Percentiles rank a stretch among this genome's conserved stretches.
Conservation (phyloP, 2,329 filamentous ascomycete species). For the Pezicula rhizophila region DNA sequence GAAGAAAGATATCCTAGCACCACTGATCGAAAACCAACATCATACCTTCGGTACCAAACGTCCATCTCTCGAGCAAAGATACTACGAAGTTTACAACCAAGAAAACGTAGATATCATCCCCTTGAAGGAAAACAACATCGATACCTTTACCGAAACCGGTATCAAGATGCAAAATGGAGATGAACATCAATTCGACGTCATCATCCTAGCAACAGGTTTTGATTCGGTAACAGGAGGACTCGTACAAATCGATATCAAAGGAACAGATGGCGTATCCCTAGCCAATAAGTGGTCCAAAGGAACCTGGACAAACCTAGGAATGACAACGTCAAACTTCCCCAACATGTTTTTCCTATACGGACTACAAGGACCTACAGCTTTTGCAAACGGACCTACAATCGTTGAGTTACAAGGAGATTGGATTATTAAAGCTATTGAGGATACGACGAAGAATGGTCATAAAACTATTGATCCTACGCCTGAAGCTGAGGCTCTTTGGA, state of each 20-base stretch:
- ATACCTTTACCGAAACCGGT: constrained; percentile 31
- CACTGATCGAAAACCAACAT: constrained; percentile 30
- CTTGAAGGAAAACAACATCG: constrained; percentile 37
- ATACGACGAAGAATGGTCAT: constrained; percentile 24
- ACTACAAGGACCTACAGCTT: constrained; percentile 32
- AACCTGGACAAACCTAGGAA: constrained; percentile 32
- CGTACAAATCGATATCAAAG: constrained; percentile 26
- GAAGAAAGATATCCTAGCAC: constrained; percentile 40
- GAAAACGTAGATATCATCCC: constrained; percentile 40
- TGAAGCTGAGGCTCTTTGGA: constrained; percentile 29
- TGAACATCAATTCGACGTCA: constrained; percentile 24
- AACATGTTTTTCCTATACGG: constrained; percentile 43
- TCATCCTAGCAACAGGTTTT: constrained; percentile 33
- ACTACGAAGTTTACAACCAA: constrained; percentile 43
- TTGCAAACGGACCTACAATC: constrained; percentile 35
- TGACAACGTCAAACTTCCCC: constrained; percentile 35
- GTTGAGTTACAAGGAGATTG: constrained; percentile 35
- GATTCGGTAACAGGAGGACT: constrained; percentile 29
- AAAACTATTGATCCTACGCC: constrained; percentile 27
- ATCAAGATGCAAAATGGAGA: constrained; percentile 25
- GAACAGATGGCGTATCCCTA: constrained; percentile 23
- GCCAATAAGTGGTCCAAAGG: constrained; percentile 28
- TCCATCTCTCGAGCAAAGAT: constrained; percentile 39
- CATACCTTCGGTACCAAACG: constrained; percentile 43
- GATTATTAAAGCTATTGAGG: constrained; percentile 28